Evolutionary conservation across 345 rosid species (phyloP), one percentile per base, ranked within the genome.

Genomic region (Raphanus raphanistrum): DNA sequence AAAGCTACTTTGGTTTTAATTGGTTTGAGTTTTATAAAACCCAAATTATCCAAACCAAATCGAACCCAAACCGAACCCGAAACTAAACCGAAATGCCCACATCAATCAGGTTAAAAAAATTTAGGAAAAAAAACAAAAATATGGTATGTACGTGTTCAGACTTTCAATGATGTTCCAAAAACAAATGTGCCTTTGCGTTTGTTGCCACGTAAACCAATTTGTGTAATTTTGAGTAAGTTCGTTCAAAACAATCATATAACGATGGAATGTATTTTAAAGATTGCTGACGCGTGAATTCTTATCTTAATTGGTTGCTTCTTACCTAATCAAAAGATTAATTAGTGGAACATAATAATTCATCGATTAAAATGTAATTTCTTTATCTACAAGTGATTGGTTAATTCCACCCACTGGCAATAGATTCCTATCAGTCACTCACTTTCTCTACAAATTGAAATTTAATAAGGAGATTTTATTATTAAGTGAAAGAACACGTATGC

Each of bases 291-390:
- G 52, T 58, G 73, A 66, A 58, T 57, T 32, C 55, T 52, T 66
- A 50, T 61, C 64, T 2, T 2, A 60, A 67, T 60, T 59, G 70
- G 77, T 78, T 78, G 48, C 74, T 35, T 72, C 81, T 72, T 48
- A 66, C 77, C 69, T n/a, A 79, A 79, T 57, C 70, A 79, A 72
- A 77, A 66, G 58, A 66, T 48, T 72, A 66, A 79, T 48, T 60
- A 72, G 77, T 78, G 70, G 62, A 78, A 66, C 70, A 78, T 78
- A 68, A 72, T 78, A 16, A 60, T 72, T 52, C 36, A 33, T 67
- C 5, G 6, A 62, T 28, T 67, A 11, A 9, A 79, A 60, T 60
- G 62, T 35, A 7, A 35, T 66, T 48, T 60, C 21, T 66, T 48
- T 60, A 73, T 16, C 21, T 48, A 35, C 17, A 67, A 79, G 63